Evolutionary conservation across 257 asterid species (phyloP), one percentile per base, ranked within the genome.

Genomic region (Forsythia suspensa): DNA sequence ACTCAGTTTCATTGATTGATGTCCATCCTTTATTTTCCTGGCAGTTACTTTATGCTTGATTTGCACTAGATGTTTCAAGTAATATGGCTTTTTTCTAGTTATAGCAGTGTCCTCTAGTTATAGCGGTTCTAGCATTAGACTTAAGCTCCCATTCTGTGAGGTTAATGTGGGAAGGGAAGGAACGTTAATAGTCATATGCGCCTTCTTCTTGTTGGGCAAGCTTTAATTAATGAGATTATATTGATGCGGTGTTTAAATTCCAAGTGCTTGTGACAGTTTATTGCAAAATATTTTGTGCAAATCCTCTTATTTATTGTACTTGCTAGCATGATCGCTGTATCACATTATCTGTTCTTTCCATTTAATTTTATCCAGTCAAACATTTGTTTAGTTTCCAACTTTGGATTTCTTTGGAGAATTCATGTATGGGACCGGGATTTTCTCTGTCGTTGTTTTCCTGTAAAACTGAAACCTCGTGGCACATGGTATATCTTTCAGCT

Each of bases 401-500:
- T 21, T 0, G 36, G 36, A 61, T n/a, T 61, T 61, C 37, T 61
- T 24, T 61, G 21, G n/a, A 75, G 29, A n/a, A 81, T 63, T 73
- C 78, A 44, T 63, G 21, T 12, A 79, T 44, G 2, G 8, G 41
- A 38, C 76, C 71, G 38, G 71, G 16, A 43, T 51, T 61, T 77
- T 67, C 55, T 55, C 55, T 55, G 8, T 71, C 76, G 70, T 34
- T 11, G 16, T 8, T 76, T 71, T 36, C 41, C 20, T 77, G 46
- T 65, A 34, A 72, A 83, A 76, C 82, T 82, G 78, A 81, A 76
- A 74, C 36, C 36, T 57, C 48, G 43, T 76, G 75, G 59, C 55
- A 68, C 81, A 69, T 83, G 80, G 77, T 61, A 70, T 70, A 70
- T 61, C 39, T 83, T 87, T 77, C 96, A 96, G 99, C 92, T 96